Percentiles rank a stretch among this genome's conserved stretches.
phyloP scores from a whole-genome alignment of 2,329 filamentous ascomycete species.

The Xylariaceae sp. region DNA sequence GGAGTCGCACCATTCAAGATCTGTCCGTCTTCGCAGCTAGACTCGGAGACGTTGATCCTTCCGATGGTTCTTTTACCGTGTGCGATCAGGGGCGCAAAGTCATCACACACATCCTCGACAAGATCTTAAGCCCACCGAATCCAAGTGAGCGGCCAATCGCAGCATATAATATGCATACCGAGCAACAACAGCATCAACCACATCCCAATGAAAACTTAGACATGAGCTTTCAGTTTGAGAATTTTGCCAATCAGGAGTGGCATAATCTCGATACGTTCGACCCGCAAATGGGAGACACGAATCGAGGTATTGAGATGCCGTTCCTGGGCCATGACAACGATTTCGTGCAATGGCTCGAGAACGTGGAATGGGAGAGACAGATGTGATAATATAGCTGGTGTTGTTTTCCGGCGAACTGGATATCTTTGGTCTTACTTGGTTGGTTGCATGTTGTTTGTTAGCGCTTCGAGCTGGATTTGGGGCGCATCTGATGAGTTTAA shows the following conservation, averaged over 20 bases:
- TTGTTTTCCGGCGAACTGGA: too few relatives aligned
- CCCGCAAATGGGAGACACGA: constrained; percentile 24
- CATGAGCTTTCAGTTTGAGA: constrained; percentile 14
- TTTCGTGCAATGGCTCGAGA: constrained; percentile 35
- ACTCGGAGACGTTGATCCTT: constrained; percentile 31
- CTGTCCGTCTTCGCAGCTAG: constrained; percentile 34
- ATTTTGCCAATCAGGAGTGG: constrained; percentile 19
- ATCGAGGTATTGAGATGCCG: constrained; percentile 28
- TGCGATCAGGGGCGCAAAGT: constrained; percentile 34
- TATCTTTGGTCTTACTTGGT: too few relatives aligned
- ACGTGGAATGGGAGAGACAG: constrained; percentile 32
- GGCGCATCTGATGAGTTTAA: too few relatives aligned
- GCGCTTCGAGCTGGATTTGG: too few relatives aligned
- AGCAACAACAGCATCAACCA: constrained; percentile 14
- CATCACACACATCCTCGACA: constrained; percentile 34
- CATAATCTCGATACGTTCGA: constrained; percentile 22
- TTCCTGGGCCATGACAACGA: constrained; percentile 32
- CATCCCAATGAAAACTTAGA: constrained; percentile 14
- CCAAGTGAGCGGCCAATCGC: constrained; percentile 12
- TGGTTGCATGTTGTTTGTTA: not conserved
- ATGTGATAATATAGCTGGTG: constrained; percentile 1
- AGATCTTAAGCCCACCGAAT: constrained; percentile 31
- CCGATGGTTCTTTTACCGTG: constrained; percentile 30
- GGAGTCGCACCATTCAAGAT: constrained; percentile 36
- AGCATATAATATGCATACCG: constrained; percentile 9